Conservation (phyloP, 2,329 filamentous ascomycete genomes). For the Aureobasidium melanogenum region DNA sequence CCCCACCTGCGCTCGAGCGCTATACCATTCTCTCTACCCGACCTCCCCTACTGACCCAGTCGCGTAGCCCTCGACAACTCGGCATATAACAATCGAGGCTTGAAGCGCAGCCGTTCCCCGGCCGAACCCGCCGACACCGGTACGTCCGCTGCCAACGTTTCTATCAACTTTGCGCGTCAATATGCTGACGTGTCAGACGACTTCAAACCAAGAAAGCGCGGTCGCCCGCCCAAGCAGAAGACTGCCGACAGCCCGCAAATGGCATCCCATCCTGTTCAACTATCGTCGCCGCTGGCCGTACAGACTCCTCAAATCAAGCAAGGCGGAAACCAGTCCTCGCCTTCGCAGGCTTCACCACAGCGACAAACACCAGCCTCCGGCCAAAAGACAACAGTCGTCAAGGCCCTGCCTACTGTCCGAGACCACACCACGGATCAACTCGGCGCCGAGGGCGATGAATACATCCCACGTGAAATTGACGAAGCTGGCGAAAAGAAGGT, state of each 20-base stretch:
- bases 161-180: background rate
- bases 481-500: constrained; percentile 94
- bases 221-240: constrained; percentile 55
- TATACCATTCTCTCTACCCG: background rate
- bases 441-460: constrained; percentile 82
- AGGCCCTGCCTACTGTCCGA: constrained; percentile 88
- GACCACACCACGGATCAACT: constrained; percentile 97
- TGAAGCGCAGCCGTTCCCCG: constrained; percentile 74
- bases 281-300: constrained; percentile 41
- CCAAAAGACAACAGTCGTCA: constrained; percentile 66
- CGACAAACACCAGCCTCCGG: constrained; percentile 62
- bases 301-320: constrained; percentile 48
- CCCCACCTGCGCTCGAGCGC: background rate
- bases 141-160: background rate
- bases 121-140: constrained; percentile 20
- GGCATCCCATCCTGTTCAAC: constrained; percentile 34
- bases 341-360: constrained; percentile 55
- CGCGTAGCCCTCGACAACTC: constrained; percentile 13
- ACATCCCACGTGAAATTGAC: constrained; percentile 86
- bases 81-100: constrained; percentile 47
- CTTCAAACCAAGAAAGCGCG: constrained; percentile 47
- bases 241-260: constrained; percentile 51
- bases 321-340: constrained; percentile 41
- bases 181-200: constrained; percentile 30
- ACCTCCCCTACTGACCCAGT: background rate